phyloP scores from a whole-genome alignment of 2,329 filamentous ascomycete species.

The Dryadomyces sulphureus region DNA sequence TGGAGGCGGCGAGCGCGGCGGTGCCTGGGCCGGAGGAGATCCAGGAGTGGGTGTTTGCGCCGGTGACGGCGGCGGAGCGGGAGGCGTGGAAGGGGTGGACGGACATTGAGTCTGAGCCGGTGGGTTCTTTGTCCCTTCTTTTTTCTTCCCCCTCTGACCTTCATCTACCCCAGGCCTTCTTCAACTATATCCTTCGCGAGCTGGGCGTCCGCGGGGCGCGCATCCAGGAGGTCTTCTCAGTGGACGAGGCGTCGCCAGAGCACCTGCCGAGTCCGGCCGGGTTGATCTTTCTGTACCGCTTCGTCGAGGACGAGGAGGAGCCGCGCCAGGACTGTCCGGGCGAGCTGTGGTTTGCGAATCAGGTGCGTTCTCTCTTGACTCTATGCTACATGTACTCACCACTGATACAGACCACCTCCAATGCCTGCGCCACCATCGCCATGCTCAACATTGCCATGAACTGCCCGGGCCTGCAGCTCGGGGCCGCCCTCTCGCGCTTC shows the following conservation, averaged over 20 bases:
- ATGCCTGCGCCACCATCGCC: constrained; percentile 85
- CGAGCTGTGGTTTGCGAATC: constrained; percentile 45
- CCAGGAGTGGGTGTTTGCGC: constrained; percentile 23
- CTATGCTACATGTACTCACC: not conserved
- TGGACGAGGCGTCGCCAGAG: constrained; percentile 53
- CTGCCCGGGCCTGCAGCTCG: constrained; percentile 48
- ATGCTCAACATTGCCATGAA: constrained; percentile 93
- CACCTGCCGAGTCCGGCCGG: constrained; percentile 61
- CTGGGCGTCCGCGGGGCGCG: constrained; percentile 62
- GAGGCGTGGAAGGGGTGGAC: constrained; percentile 57
- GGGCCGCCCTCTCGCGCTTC: constrained; percentile 55
- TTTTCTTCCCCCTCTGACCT: constrained; percentile 6
- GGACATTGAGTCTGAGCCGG: constrained; percentile 83
- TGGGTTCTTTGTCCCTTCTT: constrained; percentile 22
- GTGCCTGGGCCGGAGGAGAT: constrained; percentile 9
- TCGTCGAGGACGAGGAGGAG: constrained; percentile 33
- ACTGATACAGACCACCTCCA: constrained; percentile 60
- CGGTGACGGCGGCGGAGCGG: constrained; percentile 35
- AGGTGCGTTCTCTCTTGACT: constrained; percentile 33
- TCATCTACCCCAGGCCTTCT: constrained; percentile 48
- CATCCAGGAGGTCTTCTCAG: constrained; percentile 59
- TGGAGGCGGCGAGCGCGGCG: constrained; percentile 1
- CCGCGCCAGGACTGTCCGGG: constrained; percentile 39
- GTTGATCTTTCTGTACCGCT: constrained; percentile 79
- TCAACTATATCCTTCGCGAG: constrained; percentile 70